Evolutionary conservation across 257 asterid species (phyloP).

Genomic region (Parsonsia alboflavescens): DNA sequence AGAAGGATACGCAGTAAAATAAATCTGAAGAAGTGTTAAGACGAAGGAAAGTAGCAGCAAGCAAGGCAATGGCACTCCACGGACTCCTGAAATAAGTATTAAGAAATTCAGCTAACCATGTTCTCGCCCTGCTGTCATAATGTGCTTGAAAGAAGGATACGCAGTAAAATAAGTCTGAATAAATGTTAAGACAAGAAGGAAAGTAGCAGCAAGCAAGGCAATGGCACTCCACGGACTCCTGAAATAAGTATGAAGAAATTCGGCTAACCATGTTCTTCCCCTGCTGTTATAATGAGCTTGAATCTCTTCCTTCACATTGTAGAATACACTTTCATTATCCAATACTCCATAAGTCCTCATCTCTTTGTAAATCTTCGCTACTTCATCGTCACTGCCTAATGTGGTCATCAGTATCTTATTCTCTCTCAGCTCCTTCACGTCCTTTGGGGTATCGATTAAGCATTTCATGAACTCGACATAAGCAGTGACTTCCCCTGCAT

Average conservation of each 20-base stretch:
- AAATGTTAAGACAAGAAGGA: background rate
- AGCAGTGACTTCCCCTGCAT: background rate
- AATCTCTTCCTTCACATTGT: background rate
- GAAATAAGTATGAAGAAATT: slow-evolving; percentile 14
- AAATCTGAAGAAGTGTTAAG: slow-evolving; percentile 7
- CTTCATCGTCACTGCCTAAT: slow-evolving; percentile 30
- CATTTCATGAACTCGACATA: slow-evolving; percentile 36
- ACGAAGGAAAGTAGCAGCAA: slow-evolving; percentile 4
- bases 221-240: slow-evolving; percentile 18
- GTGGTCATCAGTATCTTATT: background rate
- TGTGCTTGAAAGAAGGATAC: slow-evolving; percentile 10
- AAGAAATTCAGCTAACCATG: slow-evolving; percentile 19
- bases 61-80: slow-evolving; percentile 17
- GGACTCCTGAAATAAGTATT: slow-evolving; percentile 18
- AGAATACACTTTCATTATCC: background rate
- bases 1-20: too few relatives aligned
- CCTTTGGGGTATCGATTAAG: slow-evolving; percentile 18
- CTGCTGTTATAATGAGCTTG: slow-evolving; percentile 6
- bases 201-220: slow-evolving; percentile 11
- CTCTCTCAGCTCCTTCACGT: slow-evolving; percentile 7
- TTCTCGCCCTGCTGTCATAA: slow-evolving; percentile 8
- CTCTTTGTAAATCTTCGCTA: slow-evolving; percentile 8
- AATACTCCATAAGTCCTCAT: slow-evolving; percentile 1
- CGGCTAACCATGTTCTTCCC: slow-evolving; percentile 19
- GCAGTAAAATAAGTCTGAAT: slow-evolving; percentile 13